Percentiles rank a stretch among this genome's conserved stretches.
Evolutionary conservation across 2,329 filamentous ascomycete genomes (phyloP).

Genomic region (Clonostachys rosea): DNA sequence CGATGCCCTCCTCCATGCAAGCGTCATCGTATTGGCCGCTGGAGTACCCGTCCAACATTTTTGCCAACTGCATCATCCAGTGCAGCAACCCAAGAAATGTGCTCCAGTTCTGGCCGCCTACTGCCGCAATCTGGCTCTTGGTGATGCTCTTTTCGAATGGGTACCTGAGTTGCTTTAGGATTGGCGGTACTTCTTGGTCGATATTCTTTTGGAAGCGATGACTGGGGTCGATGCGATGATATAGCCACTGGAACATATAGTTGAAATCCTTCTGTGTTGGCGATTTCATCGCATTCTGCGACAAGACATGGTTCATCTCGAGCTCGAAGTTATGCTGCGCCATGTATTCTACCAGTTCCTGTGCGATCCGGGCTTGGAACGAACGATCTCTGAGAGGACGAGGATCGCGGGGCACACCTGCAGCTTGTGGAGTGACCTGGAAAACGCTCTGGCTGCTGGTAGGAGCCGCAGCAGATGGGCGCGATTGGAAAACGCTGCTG

Average conservation of each 20-base stretch:
- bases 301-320: constrained; percentile 94
- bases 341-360: constrained; percentile 88
- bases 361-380: constrained; percentile 77
- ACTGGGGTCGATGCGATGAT: constrained; percentile 89
- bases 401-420: constrained; percentile 81
- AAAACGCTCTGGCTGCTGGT: constrained; percentile 89
- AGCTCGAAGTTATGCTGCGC: constrained; percentile 93
- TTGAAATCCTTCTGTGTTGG: constrained; percentile 99
- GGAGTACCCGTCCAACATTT: constrained; percentile 85
- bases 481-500: constrained; percentile 75
- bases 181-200: constrained; percentile 87
- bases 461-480: constrained; percentile 65
- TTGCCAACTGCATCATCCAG: constrained; percentile 98
- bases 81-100: constrained; percentile 91
- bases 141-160: constrained; percentile 94
- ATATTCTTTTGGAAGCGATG: constrained; percentile 93
- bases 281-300: constrained; percentile 84
- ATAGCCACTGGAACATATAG: constrained; percentile 96
- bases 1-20: constrained; percentile 80
- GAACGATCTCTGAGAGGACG: constrained; percentile 77
- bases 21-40: constrained; percentile 82
- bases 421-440: constrained; percentile 75
- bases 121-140: constrained; percentile 91
- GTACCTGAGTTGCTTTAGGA: constrained; percentile 90
- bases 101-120: constrained; percentile 95